Evolutionary conservation across 1,284 basidiomycete species (phyloP), one percentile per base, ranked within the genome.

Genomic region (Kwoniella shivajii): DNA sequence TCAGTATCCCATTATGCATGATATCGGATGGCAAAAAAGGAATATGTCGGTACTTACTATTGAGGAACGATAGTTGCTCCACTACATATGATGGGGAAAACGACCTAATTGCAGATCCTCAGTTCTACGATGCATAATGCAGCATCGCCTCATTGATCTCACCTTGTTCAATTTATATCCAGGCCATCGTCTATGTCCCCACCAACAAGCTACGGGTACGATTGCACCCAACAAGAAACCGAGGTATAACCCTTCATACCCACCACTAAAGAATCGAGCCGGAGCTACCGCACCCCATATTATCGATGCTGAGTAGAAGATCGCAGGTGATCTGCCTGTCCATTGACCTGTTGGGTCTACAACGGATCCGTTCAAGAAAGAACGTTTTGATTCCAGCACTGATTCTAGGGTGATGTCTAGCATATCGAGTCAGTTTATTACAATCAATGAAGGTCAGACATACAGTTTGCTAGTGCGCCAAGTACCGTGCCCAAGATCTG

Each of bases 1-100:
- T 13, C 1, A n/a, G n/a, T 6, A 11, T 27, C 16, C 26, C 33
- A 26, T 5, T 14, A 24, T 7, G 45, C 43, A 18, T 18, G 5
- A 26, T 29, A 24, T 27, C n/a, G n/a, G n/a, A n/a, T n/a, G n/a
- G n/a, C n/a, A n/a, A n/a, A n/a, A n/a, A n/a, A 27, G 2, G 26
- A 27, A 50, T 34, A n/a, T 44, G 38, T 27, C 29, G 24, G 7
- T 7, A 65, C 74, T 68, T 33, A 77, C 76, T 71, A 74, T 64
- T 79, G 74, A 1, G 78, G 78, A 6, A 79, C 65, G 4, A 73
- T 56, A 4, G 75, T 77, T 0, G 79, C 80, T 3, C 80, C 81
- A 45, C 75, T 75, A 48, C 80, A 75, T 30, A 82, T 74, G 61
- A 82, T 79, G 4, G 81, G 80, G 36, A 81, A 79, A n/a, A 79